phyloP scores from a whole-genome alignment of 129 eudicot species.

The Tagetes patula region DNA sequence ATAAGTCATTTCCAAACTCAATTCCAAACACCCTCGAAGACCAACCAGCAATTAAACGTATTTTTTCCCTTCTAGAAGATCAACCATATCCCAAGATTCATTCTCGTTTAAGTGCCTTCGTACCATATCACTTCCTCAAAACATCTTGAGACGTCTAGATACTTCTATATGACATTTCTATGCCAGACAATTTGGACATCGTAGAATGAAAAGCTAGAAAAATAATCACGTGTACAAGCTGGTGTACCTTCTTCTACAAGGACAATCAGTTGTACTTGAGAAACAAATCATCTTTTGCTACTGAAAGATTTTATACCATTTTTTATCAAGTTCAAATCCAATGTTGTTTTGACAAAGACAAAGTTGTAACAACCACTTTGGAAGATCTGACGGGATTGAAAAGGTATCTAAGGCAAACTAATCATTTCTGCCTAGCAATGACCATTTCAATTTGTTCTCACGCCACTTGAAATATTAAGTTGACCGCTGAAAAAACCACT shows the following conservation, averaged over 20 bases:
- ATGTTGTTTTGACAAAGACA: not conserved
- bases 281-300: not conserved
- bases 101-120: not conserved
- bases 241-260: not conserved
- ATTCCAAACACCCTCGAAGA: not conserved
- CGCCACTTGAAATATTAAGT: not conserved
- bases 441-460: not conserved
- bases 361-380: conserved; percentile 5
- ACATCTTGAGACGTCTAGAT: not conserved
- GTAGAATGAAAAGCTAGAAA: not conserved
- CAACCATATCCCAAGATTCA: not conserved
- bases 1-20: no score
- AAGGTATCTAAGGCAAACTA: not conserved
- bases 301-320: not conserved
- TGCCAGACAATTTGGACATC: not conserved
- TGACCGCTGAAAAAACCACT: conserved; percentile 2
- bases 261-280: not conserved
- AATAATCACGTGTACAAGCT: not conserved
- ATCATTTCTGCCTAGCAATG: conserved; percentile 7
- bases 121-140: not conserved
- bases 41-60: not conserved
- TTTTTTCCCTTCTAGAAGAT: not conserved
- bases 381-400: not conserved
- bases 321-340: not conserved
- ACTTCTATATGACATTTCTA: conserved; percentile 1